Evolutionary conservation across 2,329 filamentous ascomycete species (phyloP), one percentile per base, ranked within the genome.

Genomic region (Penicillium sp.): DNA sequence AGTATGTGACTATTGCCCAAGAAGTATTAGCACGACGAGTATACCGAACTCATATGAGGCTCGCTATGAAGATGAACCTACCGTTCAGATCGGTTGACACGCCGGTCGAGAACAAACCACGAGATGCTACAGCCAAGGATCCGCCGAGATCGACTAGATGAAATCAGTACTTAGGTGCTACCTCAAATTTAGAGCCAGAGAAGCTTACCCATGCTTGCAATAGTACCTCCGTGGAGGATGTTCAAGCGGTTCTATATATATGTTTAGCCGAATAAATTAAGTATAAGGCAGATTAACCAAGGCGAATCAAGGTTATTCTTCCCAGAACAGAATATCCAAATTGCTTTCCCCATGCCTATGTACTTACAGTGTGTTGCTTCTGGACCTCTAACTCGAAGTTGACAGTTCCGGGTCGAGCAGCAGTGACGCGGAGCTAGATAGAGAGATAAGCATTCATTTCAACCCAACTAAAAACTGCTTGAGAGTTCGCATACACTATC

Each of bases 161-260:
- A 22, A 5, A 33, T 41, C 0, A 41, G 11, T 35, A 10, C 16
- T 22, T 39, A 8, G 8, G n/a, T 48, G 5, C 6, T 16, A 9
- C 14, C 4, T 7, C 22, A 1, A 7, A 4, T 14, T 16, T 16
- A 7, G 13, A 26, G 19, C 6, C 37, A n/a, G 24, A 6, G 29
- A 27, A 21, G 57, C 70, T 52, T 72, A 79, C 78, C 78, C 80
- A 83, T 81, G 68, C 83, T 85, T 5, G 86, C 86, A 59, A 89
- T 86, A 1, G 86, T 87, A 16, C 86, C 86, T 56, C 86, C 86
- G 73, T 89, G 86, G 33, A 89, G 80, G 61, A 87, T 89, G 35
- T 82, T 82, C 21, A 89, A 75, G 16, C 86, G 81, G 64, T 89
- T 89, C 84, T 87, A 59, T 14, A 35, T 22, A 27, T 13, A 31